Base-by-base conservation (phyloP, 768 basidiomycete genomes). In the Amanita thiersii region DNA sequence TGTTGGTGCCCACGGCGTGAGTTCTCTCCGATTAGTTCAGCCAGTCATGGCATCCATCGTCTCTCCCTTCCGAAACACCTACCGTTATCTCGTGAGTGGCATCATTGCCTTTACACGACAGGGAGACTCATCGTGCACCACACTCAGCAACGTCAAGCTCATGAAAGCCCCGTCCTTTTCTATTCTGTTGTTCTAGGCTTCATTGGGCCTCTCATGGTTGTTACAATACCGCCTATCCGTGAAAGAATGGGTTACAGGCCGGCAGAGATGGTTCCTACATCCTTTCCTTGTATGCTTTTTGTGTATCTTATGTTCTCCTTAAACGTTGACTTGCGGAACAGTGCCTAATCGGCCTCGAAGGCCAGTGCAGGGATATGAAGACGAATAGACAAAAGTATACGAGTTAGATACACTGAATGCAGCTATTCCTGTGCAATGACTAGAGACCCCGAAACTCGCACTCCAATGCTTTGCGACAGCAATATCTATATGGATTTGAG, bases 91-190 rank as follows among this genome's bases (percentile, higher is more conserved):
- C 37, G 73, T 72, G 40, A 52, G 58, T 50, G 6, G 1, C 17
- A 14, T 17, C 20, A 28, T 33, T 10, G 28, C n/a, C n/a, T n/a
- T n/a, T n/a, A 6, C 10, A n/a, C 41, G 8, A 6, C 18, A 32
- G 5, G 47, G 18, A 5, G 26, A 18, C 40, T 28, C 23, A 12
- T 19, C 28, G 11, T 17, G 7, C n/a, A 23, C 28, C 23, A n/a
- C 32, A 7, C 30, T 42, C 57, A 93, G 90, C 87, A 90, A 89
- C 77, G 84, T 35, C 77, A 82, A 52, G 88, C 90, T 26, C 90
- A 94, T 63, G 90, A 94, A 63, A 78, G 75, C 53, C 90, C 90
- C 20, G 86, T 89, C 59, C 76, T 92, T 59, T 92, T 92, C 69
- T 94, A 81, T 64, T 90, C 90, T 8, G 70, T 80, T 56, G 61